Conservation (phyloP, 352 stramenopile species). For the Peronospora tabacina region DNA sequence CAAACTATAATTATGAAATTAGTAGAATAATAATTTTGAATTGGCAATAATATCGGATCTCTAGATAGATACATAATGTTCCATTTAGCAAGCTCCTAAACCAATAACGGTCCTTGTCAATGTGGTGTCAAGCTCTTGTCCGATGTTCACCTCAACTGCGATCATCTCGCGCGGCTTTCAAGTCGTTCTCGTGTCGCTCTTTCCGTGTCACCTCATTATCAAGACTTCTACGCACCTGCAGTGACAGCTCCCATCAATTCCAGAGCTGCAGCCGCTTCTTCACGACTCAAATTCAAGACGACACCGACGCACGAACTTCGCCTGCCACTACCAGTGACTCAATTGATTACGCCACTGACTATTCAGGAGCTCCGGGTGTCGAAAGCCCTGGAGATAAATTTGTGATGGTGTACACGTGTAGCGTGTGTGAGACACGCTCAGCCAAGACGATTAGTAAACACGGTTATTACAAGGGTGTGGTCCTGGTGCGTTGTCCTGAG, state of each 20-base stretch:
- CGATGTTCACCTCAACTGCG: conserved; percentile 12
- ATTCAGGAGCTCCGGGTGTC: conserved; percentile 41
- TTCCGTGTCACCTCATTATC: not conserved
- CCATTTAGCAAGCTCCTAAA: not conserved
- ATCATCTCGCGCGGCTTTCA: conserved; percentile 1
- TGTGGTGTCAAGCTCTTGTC: conserved; percentile 27
- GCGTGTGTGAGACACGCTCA: conserved; percentile 94
- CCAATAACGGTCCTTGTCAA: not conserved
- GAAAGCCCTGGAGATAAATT: conserved; percentile 90
- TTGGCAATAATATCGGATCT: conserved; percentile 6
- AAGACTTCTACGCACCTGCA: not conserved
- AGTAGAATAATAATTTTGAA: not conserved
- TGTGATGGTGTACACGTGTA: conserved; percentile 97
- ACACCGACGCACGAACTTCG: conserved; percentile 1
- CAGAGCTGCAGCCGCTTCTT: conserved; percentile 15
- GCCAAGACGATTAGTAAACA: conserved; percentile 97
- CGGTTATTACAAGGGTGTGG: conserved; percentile 95
- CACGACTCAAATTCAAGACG: conserved; percentile 11
- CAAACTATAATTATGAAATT: too few relatives aligned
- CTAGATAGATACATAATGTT: conserved; percentile 8
- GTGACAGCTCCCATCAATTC: not conserved
- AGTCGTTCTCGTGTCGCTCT: conserved; percentile 2
- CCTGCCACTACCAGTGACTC: conserved; percentile 3
- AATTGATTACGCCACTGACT: conserved; percentile 4
- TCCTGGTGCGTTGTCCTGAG: conserved; percentile 94